phyloP scores from a whole-genome alignment of 192 early-diverging fungal genomes.

The Jimgerdemannia flammicorona region DNA sequence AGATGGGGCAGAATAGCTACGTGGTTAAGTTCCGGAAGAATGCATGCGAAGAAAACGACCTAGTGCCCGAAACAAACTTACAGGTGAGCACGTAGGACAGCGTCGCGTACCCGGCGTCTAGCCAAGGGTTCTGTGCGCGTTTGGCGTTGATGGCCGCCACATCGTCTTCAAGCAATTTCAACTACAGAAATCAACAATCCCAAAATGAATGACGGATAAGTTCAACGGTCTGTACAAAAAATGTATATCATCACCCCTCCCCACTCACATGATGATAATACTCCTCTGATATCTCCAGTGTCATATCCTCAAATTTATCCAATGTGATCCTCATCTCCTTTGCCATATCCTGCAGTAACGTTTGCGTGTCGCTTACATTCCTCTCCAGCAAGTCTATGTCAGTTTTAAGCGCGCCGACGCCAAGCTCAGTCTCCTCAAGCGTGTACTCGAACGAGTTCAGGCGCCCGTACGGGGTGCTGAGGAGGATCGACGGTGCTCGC shows the following conservation, averaged over 20 bases:
- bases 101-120: slow-evolving; percentile 23
- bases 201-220: not conserved
- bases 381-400: not conserved
- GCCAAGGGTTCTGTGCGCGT: slow-evolving; percentile 30
- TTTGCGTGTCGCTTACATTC: not conserved
- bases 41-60: no score
- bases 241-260: not conserved
- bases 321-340: not conserved
- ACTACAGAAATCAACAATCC: slow-evolving; percentile 1
- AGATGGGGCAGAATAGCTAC: no score
- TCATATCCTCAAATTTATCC: not conserved
- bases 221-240: not conserved
- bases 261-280: not conserved
- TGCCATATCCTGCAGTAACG: not conserved
- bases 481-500: not conserved
- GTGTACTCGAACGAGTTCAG: not conserved
- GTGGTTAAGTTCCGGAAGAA: no score
- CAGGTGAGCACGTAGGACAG: slow-evolving; percentile 26
- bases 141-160: slow-evolving; percentile 28
- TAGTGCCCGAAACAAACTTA: slow-evolving; percentile 6
- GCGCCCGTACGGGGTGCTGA: not conserved
- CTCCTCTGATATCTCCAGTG: not conserved
- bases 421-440: not conserved
- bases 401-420: not conserved
- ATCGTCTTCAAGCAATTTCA: slow-evolving; percentile 29